Evolutionary conservation across 306 rosid species (phyloP).

Genomic region (Crataegus laevigata): DNA sequence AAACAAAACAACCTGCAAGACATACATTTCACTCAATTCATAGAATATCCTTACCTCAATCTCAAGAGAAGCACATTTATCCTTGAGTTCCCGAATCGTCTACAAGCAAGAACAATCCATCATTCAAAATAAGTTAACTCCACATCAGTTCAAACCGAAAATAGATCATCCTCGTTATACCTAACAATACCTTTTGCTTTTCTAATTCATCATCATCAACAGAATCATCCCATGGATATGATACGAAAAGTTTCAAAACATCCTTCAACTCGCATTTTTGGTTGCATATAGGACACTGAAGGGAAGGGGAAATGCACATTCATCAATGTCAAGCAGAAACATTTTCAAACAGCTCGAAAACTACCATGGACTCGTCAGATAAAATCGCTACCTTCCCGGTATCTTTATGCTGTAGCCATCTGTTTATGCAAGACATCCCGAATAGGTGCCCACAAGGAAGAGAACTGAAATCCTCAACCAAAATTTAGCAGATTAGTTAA

Average conservation of each 20-base stretch:
- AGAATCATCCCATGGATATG: conserved; percentile 33
- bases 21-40: no score
- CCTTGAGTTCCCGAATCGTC: conserved; percentile 64
- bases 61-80: conserved; percentile 57
- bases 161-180: not conserved
- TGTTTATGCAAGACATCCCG: conserved; percentile 12
- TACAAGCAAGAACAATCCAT: conserved; percentile 23
- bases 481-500: not conserved
- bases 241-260: conserved; percentile 59
- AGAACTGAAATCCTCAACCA: not conserved
- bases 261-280: conserved; percentile 59
- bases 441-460: conserved; percentile 77
- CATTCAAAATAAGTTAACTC: conserved; percentile 6
- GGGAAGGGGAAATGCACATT: not conserved
- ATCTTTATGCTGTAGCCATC: conserved; percentile 22
- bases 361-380: not conserved
- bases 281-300: conserved; percentile 87
- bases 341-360: not conserved
- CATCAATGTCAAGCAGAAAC: not conserved
- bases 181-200: conserved; percentile 46
- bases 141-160: not conserved
- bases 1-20: no score
- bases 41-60: conserved; percentile 36
- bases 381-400: conserved; percentile 41
- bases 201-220: conserved; percentile 48